These are phyloP conservation scores for Solanum rostratum DNA, from an alignment of 257 asterid genomes.

Conservation along the genomic window DNA sequence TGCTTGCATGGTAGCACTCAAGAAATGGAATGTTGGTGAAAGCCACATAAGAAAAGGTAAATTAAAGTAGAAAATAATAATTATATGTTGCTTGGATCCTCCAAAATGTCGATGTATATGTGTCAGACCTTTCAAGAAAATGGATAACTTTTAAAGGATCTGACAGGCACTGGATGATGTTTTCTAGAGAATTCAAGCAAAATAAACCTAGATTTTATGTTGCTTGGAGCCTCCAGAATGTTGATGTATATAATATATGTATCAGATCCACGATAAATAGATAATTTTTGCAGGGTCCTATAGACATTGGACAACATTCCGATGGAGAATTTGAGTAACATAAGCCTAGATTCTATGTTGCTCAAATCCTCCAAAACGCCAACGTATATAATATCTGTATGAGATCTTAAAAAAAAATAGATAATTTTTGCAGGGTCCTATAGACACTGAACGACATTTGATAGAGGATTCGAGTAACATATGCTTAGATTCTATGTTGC, in stretches of 20 bases:
- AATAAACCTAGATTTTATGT: neutral
- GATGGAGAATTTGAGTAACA: neutral
- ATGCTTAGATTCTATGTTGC: neutral
- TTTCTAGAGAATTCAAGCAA: neutral
- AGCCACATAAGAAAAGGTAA: conserved; percentile 23
- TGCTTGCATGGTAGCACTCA: conserved; percentile 42
- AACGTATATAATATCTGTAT: neutral
- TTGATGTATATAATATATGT: too few relatives aligned
- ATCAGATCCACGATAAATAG: neutral
- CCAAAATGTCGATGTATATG: neutral
- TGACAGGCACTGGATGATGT: neutral
- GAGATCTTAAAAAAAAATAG: neutral
- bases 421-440: neutral
- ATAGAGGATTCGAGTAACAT: neutral
- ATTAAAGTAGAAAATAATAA: neutral
- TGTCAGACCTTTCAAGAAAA: neutral
- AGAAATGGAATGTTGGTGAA: conserved; percentile 28
- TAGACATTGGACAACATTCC: neutral
- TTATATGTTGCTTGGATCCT: neutral
- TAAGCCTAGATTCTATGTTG: neutral
- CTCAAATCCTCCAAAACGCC: neutral
- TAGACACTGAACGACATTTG: neutral
- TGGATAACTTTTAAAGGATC: neutral
- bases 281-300: neutral
- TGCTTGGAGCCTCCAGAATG: neutral